Evolutionary conservation across 352 stramenopile genomes (phyloP), one percentile per base, ranked within the genome.

Genomic region (Saprolegnia diclina): DNA sequence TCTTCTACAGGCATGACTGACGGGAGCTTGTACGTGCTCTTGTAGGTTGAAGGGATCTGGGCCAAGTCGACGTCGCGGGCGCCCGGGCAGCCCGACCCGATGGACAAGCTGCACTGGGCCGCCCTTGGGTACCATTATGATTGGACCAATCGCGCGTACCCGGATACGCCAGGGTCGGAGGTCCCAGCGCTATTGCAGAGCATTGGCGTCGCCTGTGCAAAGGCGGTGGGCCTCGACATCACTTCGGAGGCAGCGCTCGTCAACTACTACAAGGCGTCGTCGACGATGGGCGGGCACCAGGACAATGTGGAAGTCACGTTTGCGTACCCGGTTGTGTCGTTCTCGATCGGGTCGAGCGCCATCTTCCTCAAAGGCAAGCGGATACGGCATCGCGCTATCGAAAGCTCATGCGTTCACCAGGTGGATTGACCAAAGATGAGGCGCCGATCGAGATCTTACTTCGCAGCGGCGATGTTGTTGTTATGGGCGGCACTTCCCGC

Each of bases 291-390:
- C 44, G 85, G 85, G 44, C 85, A 93, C 69, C 79, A 90, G 68
- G 85, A 93, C 71, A 81, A 93, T 74, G 83, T 92, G 59, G 85
- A 94, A 72, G 78, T 84, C 72, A 94, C 84, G 38, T 90, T 92
- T 79, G 82, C 85, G 57, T 79, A 91, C 65, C 85, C 85, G 5
- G 85, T 94, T 18, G 79, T 94, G 22, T 94, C 85, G 26, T 71
- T 94, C 11, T 90, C 82, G 56, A 76, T 94, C 6, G 85, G 85
- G 22, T 87, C 80, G 72, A 66, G 63, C 32, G 87, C 79, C 38
- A 79, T 94, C 29, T 94, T 94, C 32, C 82, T 94, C 32, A 90
- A 91, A 67, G 85, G 64, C 65, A 65, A 18, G 18, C 24, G 7
- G 29, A 19, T 5, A 2, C 7, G 3, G 35, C 42, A 59, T 59